Evolutionary conservation across 148 eudicot species (phyloP).

Genomic region (Dysphania ambrosioides): DNA sequence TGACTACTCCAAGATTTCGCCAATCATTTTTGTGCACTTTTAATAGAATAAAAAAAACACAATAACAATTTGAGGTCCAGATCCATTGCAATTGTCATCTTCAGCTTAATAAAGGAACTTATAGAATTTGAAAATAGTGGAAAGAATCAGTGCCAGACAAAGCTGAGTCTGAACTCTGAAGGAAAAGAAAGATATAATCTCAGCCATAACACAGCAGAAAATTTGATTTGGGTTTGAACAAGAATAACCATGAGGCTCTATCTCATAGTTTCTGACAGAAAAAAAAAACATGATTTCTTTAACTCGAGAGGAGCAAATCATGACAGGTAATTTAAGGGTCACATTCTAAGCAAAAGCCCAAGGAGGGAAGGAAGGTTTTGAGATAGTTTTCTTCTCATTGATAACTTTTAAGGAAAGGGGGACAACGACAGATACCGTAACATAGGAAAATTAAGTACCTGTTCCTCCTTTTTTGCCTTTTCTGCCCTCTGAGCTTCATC

Average conservation of each 20-base stretch:
- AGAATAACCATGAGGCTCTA: neutral
- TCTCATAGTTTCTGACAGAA: neutral
- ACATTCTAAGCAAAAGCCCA: neutral
- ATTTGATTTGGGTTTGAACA: neutral
- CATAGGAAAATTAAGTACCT: conserved; percentile 43
- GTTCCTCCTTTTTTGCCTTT: conserved; percentile 75
- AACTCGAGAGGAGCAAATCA: neutral
- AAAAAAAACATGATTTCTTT: neutral
- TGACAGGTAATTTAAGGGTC: neutral
- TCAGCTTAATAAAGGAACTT: neutral
- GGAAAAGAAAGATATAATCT: neutral
- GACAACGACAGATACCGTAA: neutral
- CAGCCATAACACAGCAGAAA: neutral
- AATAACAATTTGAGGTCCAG: neutral
- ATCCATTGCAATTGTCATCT: neutral
- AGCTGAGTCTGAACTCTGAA: too few relatives aligned
- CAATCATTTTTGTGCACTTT: neutral
- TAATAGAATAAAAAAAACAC: too few relatives aligned
- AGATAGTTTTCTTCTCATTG: neutral
- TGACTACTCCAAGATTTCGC: neutral
- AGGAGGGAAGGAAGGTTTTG: neutral
- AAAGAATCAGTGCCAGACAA: too few relatives aligned
- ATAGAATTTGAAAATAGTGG: too few relatives aligned
- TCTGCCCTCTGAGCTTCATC: conserved; percentile 57
- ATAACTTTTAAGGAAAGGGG: neutral